A percentile compares a stretch with the other conserved stretches of the same genome.
Conservation (phyloP, 2,329 filamentous ascomycete genomes). For the Aureobasidium subglaciale region DNA sequence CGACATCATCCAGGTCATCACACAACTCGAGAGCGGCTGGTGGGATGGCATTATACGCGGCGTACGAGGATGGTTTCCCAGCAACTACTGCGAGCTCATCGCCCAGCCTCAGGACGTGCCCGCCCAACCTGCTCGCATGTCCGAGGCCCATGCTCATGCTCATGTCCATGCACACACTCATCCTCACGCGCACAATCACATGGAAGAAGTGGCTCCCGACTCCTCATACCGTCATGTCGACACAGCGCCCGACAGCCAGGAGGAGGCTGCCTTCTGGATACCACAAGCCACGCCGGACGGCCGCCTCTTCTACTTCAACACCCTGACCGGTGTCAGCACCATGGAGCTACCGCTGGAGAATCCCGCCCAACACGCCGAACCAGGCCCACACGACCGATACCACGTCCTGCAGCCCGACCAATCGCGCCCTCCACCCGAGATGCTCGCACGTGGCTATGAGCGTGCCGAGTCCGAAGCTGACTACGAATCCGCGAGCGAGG, state of each 20-base stretch:
- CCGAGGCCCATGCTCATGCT: conserved; percentile 39
- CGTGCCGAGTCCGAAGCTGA: conserved; percentile 80
- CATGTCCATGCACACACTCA: conserved; percentile 43
- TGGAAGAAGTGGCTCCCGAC: conserved; percentile 24
- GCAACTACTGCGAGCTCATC: conserved; percentile 93
- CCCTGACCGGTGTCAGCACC: conserved; percentile 87
- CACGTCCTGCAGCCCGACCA: conserved; percentile 84
- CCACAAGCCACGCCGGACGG: conserved; percentile 93
- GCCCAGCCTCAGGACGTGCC: conserved; percentile 59
- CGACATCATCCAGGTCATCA: conserved; percentile 97
- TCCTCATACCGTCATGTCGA: conserved; percentile 62
- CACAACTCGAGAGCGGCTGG: conserved; percentile 96
- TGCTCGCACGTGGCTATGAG: conserved; percentile 76
- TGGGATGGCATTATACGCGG: conserved; percentile 99
- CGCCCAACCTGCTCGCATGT: conserved; percentile 47
- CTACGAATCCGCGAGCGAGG: conserved; percentile 76
- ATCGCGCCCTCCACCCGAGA: conserved; percentile 79
- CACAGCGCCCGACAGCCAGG: conserved; percentile 54
- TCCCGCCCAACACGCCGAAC: conserved; percentile 70
- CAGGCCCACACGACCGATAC: conserved; percentile 78
- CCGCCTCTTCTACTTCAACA: conserved; percentile 95
- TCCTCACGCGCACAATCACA: conserved; percentile 22
- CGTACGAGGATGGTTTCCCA: conserved; percentile 96
- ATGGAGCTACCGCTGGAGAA: conserved; percentile 93
- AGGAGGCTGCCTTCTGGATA: conserved; percentile 95